phyloP scores from a whole-genome alignment of 805 yeast species.

The Candida khao-thaluensis region DNA sequence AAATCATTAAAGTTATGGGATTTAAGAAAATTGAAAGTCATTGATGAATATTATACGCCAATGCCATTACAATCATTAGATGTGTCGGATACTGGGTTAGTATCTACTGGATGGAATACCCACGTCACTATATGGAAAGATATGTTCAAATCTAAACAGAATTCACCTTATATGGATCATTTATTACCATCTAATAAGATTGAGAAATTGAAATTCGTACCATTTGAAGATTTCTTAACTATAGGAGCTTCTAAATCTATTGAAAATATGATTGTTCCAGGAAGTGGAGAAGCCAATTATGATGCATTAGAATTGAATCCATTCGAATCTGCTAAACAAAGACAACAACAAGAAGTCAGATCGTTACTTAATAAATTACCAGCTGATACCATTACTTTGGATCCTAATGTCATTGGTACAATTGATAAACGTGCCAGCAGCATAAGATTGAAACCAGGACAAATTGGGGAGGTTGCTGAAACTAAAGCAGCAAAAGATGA shows the following conservation, averaged over 20 bases:
- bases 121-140: constrained; percentile 95
- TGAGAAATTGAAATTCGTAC: constrained; percentile 71
- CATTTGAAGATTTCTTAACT: constrained; percentile 95
- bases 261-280: constrained; percentile 87
- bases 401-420: constrained; percentile 83
- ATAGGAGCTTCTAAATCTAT: constrained; percentile 80
- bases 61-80: constrained; percentile 81
- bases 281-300: constrained; percentile 96
- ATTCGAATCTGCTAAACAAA: constrained; percentile 84
- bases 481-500: constrained; percentile 43
- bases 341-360: constrained; percentile 91
- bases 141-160: constrained; percentile 64
- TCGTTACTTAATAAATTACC: constrained; percentile 80
- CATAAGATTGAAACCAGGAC: constrained; percentile 63
- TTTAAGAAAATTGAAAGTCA: constrained; percentile 73
- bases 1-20: constrained; percentile 89
- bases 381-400: constrained; percentile 89
- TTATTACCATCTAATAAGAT: constrained; percentile 74
- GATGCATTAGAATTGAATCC: constrained; percentile 95
- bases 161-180: constrained; percentile 90
- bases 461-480: constrained; percentile 43
- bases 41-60: constrained; percentile 70
- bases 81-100: constrained; percentile 82
- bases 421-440: constrained; percentile 70
- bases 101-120: constrained; percentile 94